phyloP scores from a whole-genome alignment of 2,329 filamentous ascomycete species.

The Ceratocystis eucalypticola region DNA sequence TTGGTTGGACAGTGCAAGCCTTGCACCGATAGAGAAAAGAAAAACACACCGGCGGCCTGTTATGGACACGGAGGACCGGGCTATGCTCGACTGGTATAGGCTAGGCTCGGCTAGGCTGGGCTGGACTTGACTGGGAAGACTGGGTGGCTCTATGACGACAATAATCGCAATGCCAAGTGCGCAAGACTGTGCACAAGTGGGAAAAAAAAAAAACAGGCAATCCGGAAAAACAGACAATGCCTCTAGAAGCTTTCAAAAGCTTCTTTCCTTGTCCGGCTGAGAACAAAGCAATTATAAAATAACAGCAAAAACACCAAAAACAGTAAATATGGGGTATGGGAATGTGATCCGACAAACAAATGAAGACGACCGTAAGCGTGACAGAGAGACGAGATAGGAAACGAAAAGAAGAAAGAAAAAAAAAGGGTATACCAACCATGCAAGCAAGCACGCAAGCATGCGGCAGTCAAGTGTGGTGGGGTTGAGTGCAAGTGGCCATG shows the following conservation, averaged over 20 bases:
- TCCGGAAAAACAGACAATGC: conserved; percentile 1
- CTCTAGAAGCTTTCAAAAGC: not conserved
- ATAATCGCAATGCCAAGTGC: not conserved
- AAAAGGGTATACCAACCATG: not conserved
- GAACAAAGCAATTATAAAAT: conserved; percentile 10
- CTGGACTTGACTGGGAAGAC: not conserved
- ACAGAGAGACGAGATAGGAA: not conserved
- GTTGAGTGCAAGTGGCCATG: not conserved
- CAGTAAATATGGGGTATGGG: conserved; percentile 9
- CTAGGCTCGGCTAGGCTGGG: not conserved
- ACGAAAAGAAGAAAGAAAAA: not conserved
- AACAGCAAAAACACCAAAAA: not conserved
- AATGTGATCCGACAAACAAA: conserved; percentile 2
- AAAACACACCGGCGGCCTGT: not conserved
- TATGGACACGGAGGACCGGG: not conserved
- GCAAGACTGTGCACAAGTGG: conserved; percentile 1
- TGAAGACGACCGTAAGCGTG: conserved; percentile 11
- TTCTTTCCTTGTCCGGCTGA: not conserved
- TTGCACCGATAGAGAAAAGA: not conserved
- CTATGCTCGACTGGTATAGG: not conserved
- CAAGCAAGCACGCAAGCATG: not conserved
- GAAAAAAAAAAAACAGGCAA: conserved; percentile 5
- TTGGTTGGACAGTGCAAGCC: not conserved
- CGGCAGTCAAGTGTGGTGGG: too few species aligned
- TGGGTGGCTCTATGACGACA: not conserved